A percentile compares a stretch with the other conserved stretches of the same genome.
These are phyloP conservation scores for Hydnum rufescens DNA, from an alignment of 768 basidiomycete species.

Conservation along the genomic window DNA sequence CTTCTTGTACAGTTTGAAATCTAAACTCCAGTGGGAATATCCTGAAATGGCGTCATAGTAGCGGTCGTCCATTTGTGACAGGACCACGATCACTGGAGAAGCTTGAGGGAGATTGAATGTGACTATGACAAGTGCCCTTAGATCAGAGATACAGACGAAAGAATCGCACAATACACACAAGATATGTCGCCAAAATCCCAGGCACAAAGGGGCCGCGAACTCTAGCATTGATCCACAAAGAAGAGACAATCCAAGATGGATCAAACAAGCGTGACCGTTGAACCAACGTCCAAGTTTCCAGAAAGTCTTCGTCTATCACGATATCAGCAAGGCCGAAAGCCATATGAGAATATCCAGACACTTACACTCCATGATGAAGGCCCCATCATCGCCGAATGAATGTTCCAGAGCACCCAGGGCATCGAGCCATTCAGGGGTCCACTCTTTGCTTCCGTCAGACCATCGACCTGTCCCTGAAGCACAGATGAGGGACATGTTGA, in stretches of 20 bases:
- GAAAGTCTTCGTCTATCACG: conserved; percentile 11
- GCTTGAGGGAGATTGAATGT: conserved; percentile 25
- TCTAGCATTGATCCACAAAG: conserved; percentile 30
- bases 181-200: conserved; percentile 37
- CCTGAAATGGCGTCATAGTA: conserved; percentile 31
- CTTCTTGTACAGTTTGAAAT: conserved; percentile 31
- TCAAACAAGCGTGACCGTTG: conserved; percentile 31
- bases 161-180: conserved; percentile 25
- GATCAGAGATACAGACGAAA: neutral
- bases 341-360: neutral
- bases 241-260: conserved; percentile 27
- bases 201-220: conserved; percentile 24
- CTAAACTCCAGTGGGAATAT: conserved; percentile 27
- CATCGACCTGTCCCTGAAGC: conserved; percentile 20
- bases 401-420: conserved; percentile 26
- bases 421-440: conserved; percentile 32
- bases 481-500: neutral
- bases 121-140: conserved; percentile 22
- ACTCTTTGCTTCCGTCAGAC: conserved; percentile 38
- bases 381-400: conserved; percentile 31
- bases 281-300: conserved; percentile 22
- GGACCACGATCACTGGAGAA: conserved; percentile 28
- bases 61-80: conserved; percentile 31
- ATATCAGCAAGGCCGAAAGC: neutral
- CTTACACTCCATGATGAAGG: conserved; percentile 32